A percentile compares a stretch with the other conserved stretches of the same genome.
Conservation (phyloP, 1,139 yeast species). For the Trichomonascaceae sp. region DNA sequence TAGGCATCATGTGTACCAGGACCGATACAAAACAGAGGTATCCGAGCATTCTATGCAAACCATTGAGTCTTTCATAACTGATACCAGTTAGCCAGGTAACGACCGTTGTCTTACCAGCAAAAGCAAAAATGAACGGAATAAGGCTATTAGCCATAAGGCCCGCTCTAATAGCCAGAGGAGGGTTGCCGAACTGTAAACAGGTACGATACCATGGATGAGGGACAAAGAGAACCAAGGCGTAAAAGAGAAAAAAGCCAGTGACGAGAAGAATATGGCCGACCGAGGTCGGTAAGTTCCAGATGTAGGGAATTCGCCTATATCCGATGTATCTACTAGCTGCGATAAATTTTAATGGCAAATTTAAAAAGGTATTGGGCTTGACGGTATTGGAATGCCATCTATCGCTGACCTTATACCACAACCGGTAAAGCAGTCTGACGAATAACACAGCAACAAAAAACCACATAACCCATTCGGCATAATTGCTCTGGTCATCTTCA, state of each 20-base stretch:
- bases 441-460: background rate
- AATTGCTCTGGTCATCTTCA: slow-evolving; percentile 1
- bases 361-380: background rate
- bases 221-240: slow-evolving; percentile 4
- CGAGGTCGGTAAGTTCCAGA: slow-evolving; percentile 1
- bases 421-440: slow-evolving; percentile 2
- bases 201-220: slow-evolving; percentile 10
- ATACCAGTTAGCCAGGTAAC: slow-evolving; percentile 53
- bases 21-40: slow-evolving; percentile 47
- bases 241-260: background rate
- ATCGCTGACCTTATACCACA: slow-evolving; percentile 5
- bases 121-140: slow-evolving; percentile 49
- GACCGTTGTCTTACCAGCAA: slow-evolving; percentile 61
- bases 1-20: slow-evolving; percentile 49
- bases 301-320: slow-evolving; percentile 3
- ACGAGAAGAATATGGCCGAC: slow-evolving; percentile 1
- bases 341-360: background rate
- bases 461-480: slow-evolving; percentile 7
- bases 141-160: slow-evolving; percentile 52
- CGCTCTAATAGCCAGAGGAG: slow-evolving; percentile 52
- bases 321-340: slow-evolving; percentile 4
- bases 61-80: slow-evolving; percentile 54
- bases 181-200: slow-evolving; percentile 6
- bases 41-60: slow-evolving; percentile 53
- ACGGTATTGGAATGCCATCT: background rate